A percentile compares a stretch with the other conserved stretches of the same genome.
phyloP scores from a whole-genome alignment of 441 rosid species.

The Corymbia citriodora region DNA sequence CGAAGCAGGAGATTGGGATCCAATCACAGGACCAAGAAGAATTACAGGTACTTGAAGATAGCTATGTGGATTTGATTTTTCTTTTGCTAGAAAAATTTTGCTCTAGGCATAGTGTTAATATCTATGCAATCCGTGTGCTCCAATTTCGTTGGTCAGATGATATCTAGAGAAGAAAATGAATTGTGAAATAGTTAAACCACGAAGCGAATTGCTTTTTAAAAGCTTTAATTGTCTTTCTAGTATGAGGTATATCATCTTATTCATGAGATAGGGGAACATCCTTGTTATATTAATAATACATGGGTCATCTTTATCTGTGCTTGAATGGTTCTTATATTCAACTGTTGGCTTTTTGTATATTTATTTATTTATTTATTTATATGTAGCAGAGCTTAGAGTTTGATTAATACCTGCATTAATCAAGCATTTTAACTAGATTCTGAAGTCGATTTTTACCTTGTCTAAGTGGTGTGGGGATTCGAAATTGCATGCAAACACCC shows the following conservation, averaged over 20 bases:
- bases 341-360: background rate
- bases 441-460: slow-evolving; percentile 14
- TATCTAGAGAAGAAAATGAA: background rate
- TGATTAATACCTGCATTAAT: background rate
- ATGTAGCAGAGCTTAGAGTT: background rate
- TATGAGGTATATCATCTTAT: background rate
- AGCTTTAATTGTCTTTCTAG: background rate
- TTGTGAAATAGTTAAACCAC: background rate
- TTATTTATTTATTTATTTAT: background rate
- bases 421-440: slow-evolving; percentile 16
- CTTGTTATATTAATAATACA: background rate
- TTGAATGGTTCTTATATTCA: background rate
- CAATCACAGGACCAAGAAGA: slow-evolving; percentile 33
- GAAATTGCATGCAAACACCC: slow-evolving; percentile 32
- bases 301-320: background rate
- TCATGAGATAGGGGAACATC: background rate
- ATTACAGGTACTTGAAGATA: slow-evolving; percentile 40
- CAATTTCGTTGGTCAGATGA: background rate
- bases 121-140: background rate
- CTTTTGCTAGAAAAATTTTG: background rate
- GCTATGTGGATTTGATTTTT: background rate
- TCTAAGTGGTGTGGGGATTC: slow-evolving; percentile 26
- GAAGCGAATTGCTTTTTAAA: background rate
- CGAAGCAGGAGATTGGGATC: slow-evolving; percentile 39
- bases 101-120: background rate